Percentiles rank a stretch among this genome's conserved stretches.
These are phyloP conservation scores for Mycena polygramma DNA, from an alignment of 768 basidiomycete species.

Conservation along the genomic window DNA sequence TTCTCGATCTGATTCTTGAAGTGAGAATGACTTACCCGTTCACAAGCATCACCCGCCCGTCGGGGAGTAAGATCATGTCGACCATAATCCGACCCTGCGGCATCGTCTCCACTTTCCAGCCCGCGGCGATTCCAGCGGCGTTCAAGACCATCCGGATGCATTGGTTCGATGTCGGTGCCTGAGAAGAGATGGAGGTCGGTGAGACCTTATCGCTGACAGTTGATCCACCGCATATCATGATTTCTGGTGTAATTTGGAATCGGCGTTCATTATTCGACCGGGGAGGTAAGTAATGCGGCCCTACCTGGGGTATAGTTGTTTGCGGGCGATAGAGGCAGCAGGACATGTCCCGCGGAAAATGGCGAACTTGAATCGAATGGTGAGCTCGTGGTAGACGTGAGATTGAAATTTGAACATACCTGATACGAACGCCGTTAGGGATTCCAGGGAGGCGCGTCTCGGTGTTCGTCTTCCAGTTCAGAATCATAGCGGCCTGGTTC, in stretches of 20 bases:
- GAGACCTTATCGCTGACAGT: conserved; percentile 48
- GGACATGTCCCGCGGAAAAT: conserved; percentile 53
- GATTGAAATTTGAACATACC: conserved; percentile 26
- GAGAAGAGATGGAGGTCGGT: conserved; percentile 48
- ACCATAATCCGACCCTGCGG: conserved; percentile 55
- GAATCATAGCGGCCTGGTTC: conserved; percentile 57
- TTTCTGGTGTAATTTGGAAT: conserved; percentile 39
- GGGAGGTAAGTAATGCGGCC: no score
- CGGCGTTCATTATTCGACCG: no score
- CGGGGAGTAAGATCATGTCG: conserved; percentile 53
- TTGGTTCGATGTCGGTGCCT: conserved; percentile 57
- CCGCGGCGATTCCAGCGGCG: conserved; percentile 55
- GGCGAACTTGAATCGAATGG: conserved; percentile 41
- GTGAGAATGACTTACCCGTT: conserved; percentile 46
- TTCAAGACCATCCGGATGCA: conserved; percentile 59
- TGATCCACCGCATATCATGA: conserved; percentile 63
- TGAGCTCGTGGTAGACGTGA: neutral
- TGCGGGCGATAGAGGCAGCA: conserved; percentile 54
- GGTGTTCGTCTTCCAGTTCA: conserved; percentile 53
- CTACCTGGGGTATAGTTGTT: conserved; percentile 51
- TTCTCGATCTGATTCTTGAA: neutral
- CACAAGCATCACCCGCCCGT: conserved; percentile 57
- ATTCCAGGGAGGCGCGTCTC: conserved; percentile 57
- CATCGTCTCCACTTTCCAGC: conserved; percentile 62
- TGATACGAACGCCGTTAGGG: conserved; percentile 59